These are phyloP conservation scores for Syzygium aromaticum DNA, from an alignment of 345 rosid genomes.

Conservation along the genomic window DNA sequence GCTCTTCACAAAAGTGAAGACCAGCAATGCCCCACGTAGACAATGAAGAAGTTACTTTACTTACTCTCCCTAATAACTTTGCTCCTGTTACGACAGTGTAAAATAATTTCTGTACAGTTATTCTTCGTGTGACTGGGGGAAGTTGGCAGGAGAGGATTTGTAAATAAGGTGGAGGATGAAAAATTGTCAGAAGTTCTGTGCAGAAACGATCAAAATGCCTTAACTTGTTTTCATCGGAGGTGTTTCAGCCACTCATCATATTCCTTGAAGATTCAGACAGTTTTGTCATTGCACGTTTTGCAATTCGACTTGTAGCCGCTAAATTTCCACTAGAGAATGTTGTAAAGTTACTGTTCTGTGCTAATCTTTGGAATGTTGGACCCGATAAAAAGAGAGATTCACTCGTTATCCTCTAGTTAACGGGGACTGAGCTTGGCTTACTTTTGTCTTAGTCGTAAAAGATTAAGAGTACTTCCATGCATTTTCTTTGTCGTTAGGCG, in stretches of 20 bases:
- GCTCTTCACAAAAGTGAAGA: slow-evolving; percentile 40
- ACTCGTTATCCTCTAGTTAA: background rate
- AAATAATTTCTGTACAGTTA: slow-evolving; percentile 59
- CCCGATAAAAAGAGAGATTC: background rate
- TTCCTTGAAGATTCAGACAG: background rate
- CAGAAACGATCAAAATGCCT: background rate
- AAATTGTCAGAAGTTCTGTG: background rate
- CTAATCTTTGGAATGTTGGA: background rate
- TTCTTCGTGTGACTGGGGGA: slow-evolving; percentile 37
- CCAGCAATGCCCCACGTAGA: slow-evolving; percentile 13
- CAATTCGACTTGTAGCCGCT: background rate
- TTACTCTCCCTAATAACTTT: background rate
- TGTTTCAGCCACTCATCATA: background rate
- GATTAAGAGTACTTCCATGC: background rate
- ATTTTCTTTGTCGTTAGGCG: background rate
- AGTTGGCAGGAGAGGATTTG: background rate
- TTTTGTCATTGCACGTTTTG: background rate
- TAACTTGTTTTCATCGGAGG: background rate
- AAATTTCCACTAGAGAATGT: background rate
- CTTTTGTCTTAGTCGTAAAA: background rate
- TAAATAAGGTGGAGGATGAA: background rate
- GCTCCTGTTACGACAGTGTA: slow-evolving; percentile 5
- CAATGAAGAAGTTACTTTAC: background rate
- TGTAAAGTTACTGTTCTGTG: background rate
- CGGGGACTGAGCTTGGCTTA: background rate